Base-by-base conservation (phyloP, 768 basidiomycete species). In the Phylloporus sp. region DNA sequence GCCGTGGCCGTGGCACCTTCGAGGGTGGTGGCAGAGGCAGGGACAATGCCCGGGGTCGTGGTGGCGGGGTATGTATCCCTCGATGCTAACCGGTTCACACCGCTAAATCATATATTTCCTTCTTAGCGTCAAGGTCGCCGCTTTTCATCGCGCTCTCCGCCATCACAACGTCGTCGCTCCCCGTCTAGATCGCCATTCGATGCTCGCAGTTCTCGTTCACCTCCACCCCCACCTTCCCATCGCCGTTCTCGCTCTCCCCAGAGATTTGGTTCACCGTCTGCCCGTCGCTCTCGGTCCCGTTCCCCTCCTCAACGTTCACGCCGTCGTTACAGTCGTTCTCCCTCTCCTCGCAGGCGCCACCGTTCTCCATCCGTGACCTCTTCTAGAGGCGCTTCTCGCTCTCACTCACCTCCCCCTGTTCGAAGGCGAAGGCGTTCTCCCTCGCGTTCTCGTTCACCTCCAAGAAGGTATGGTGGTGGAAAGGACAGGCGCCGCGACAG, bases 11-110 rank as follows among this genome's bases (percentile, higher is more conserved):
- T 28, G 77, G 65, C 46, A 61, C 75, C 5, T 71, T 69, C n/a
- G 78, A 77, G 20, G 75, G 72, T n/a, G 70, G 74, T 37, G 73
- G 73, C 11, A 63, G 78, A 34, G 70, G 71, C 17, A 65, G 75
- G 42, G 84, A 82, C 50, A 68, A 72, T 32, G 83, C 84, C 10
- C 86, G 86, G 84, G 81, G 86, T 43, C 71, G 86, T 56, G 82
- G 83, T 20, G 78, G 84, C 42, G 81, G 78, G 48, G 60, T 60
- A 53, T 26, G 62, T 51, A 32, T 42, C 48, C 38, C 18, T 44
- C 33, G 9, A 38, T 21, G 15, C 28, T 46, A 27, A 28, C n/a
- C 32, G 8, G 1, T 15, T 40, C 34, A 38, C 11, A 37, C 39
- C 40, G 29, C 43, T 64, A 23, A 50, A 56, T 34, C 27, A 28